Base-by-base conservation (phyloP, 306 rosid species). In the Gynostemma pentaphyllum region DNA sequence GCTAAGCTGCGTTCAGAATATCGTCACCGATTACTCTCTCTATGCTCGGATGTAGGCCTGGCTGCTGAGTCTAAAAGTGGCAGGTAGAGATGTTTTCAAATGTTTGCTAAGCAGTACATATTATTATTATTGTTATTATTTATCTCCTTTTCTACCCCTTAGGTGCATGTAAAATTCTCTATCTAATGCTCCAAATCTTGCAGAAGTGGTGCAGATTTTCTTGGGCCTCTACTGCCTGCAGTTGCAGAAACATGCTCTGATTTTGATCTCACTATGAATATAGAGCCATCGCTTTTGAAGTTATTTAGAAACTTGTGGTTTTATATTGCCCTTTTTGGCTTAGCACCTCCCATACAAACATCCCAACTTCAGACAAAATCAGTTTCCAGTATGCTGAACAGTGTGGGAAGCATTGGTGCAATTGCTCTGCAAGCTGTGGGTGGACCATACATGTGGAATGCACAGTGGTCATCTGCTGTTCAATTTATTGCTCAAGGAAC, bases 31-130 rank as follows among this genome's bases (percentile, higher is more conserved):
- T 69, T 92, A 78, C 88, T 92, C 47, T 88, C 95, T 75, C 76
- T 92, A 62, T 92, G 96, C 71, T 92, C 99, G 23, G 99, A 92
- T 75, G 96, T 92, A 64, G 99, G 96, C 70, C 82, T 92, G 71
- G 95, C 96, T 74, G 99, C 99, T n/a, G 99, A 92, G 79, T 82
- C 99, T 74, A 84, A 84, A 84, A 86, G 95, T 70, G 96, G 95
- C 83, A 88, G 95, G 99, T 92, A 86, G 62, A 57, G 46, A 70
- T 70, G 64, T 46, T 56, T 63, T 36, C 40, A 23, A 69, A 54
- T 59, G 15, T 56, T 62, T 69, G 53, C 49, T 66, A 29, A 70
- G 70, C 21, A 24, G 65, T 66, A 59, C 28, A 18, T 37, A 72
- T 29, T 28, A 54, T 47, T 64, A 57, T 64, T 55, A 27, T 18